Percentiles rank a stretch among this genome's conserved stretches.
phyloP scores from a whole-genome alignment of 805 yeast species.

The Kuraishia floccosa region DNA sequence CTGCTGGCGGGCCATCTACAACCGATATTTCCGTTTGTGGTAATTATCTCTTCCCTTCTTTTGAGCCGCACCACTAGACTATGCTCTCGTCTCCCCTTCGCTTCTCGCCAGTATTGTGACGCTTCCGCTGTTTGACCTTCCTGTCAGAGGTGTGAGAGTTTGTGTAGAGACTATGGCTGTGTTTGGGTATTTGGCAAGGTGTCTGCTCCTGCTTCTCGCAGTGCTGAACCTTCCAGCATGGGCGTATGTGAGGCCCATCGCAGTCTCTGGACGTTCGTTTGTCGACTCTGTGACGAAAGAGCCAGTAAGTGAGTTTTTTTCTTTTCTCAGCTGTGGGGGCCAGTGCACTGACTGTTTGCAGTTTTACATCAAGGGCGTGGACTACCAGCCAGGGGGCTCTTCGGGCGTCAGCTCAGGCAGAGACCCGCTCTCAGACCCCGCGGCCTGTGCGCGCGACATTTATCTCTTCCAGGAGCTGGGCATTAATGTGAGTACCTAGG shows the following conservation, averaged over 20 bases:
- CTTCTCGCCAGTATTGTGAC: too few relatives aligned
- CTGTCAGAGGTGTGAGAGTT: too few relatives aligned
- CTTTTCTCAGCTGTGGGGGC: neutral
- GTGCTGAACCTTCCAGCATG: neutral
- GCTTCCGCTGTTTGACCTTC: too few relatives aligned
- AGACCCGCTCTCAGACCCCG: constrained; percentile 74
- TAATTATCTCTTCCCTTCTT: too few relatives aligned
- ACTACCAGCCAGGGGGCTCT: constrained; percentile 95
- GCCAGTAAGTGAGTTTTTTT: constrained; percentile 36
- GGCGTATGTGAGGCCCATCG: constrained; percentile 44
- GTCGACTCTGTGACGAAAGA: constrained; percentile 62
- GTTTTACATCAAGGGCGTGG: constrained; percentile 81
- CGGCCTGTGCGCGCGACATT: constrained; percentile 73
- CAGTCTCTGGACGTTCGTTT: constrained; percentile 59
- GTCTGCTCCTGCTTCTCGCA: constrained; percentile 1
- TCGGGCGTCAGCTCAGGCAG: constrained; percentile 44
- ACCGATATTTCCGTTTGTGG: too few relatives aligned
- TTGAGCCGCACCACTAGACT: too few relatives aligned
- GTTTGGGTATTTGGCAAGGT: too few relatives aligned
- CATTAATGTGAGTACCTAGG: constrained; percentile 38
- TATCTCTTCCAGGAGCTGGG: constrained; percentile 73
- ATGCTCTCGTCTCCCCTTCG: too few relatives aligned
- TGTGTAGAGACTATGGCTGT: too few relatives aligned
- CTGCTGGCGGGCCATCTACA: too few relatives aligned
- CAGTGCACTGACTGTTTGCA: constrained; percentile 9